Evolutionary conservation across 306 rosid species (phyloP).

Genomic region (Mucuna pruriens): DNA sequence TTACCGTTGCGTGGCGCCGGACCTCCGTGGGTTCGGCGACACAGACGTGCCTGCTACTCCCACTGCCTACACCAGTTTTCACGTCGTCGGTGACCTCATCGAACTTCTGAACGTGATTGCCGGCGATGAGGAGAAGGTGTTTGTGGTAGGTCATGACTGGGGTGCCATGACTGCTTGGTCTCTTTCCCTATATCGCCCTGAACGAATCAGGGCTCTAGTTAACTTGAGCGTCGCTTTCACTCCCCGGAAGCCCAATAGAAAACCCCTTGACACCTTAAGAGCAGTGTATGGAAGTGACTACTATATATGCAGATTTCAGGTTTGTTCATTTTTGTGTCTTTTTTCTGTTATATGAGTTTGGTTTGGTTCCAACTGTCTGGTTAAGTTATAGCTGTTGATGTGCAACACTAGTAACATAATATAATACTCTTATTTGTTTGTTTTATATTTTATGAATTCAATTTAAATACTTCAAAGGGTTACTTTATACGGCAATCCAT

Average conservation of each 20-base stretch:
- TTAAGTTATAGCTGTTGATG: not conserved
- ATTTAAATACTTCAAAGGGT: too few species aligned
- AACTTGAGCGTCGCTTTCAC: constrained; percentile 59
- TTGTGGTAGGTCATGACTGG: constrained; percentile 90
- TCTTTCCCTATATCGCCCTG: constrained; percentile 71
- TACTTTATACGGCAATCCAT: too few species aligned
- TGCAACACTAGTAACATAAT: not conserved
- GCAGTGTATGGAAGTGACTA: constrained; percentile 66
- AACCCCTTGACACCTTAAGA: constrained; percentile 51
- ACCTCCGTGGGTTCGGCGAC: constrained; percentile 83
- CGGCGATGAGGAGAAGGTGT: constrained; percentile 58
- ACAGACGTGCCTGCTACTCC: constrained; percentile 50
- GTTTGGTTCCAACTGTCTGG: not conserved
- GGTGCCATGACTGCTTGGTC: constrained; percentile 76
- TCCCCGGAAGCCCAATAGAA: constrained; percentile 64
- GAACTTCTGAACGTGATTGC: constrained; percentile 61
- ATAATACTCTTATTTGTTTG: not conserved
- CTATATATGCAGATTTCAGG: constrained; percentile 84
- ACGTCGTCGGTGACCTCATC: constrained; percentile 69
- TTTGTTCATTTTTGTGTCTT: too few species aligned
- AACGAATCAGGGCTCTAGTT: constrained; percentile 66
- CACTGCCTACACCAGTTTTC: constrained; percentile 57
- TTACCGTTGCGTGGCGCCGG: constrained; percentile 73
- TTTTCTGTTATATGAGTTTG: too few species aligned
- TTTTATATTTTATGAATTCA: too few species aligned